Conservation (phyloP, 306 rosid genomes). For the Trichosanthes cucumerina region DNA sequence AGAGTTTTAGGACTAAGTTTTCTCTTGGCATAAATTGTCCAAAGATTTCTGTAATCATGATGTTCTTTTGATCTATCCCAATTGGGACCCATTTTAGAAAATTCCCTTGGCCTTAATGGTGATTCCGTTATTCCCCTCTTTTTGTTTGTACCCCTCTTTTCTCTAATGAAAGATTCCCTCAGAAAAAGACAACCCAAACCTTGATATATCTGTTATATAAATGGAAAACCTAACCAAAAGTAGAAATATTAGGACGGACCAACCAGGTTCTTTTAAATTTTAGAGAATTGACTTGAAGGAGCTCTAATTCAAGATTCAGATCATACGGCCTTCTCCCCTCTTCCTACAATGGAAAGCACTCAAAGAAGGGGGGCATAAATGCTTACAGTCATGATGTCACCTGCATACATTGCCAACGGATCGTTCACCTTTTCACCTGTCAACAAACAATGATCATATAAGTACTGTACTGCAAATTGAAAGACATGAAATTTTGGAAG, state of each 20-base stretch:
- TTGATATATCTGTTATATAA: background rate
- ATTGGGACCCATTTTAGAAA: background rate
- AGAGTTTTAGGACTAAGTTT: background rate
- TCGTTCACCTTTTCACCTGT: conserved; percentile 89
- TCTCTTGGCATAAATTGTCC: background rate
- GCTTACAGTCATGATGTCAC: conserved; percentile 97
- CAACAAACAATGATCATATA: conserved; percentile 1
- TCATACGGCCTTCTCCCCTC: too few relatives aligned
- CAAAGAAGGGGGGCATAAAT: conserved; percentile 12
- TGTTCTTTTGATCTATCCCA: background rate
- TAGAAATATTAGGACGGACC: background rate
- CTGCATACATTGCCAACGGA: conserved; percentile 94
- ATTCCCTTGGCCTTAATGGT: background rate
- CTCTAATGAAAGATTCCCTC: background rate
- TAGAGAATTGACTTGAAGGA: background rate
- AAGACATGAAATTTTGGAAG: background rate
- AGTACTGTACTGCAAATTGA: conserved; percentile 15
- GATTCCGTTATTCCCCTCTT: background rate
- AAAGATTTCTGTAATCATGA: background rate
- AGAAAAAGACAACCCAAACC: background rate
- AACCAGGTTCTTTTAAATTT: background rate
- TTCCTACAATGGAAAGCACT: background rate
- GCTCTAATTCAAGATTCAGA: background rate
- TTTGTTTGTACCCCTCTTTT: background rate
- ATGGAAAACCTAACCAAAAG: background rate